Evolutionary conservation across 345 rosid genomes (phyloP).

Genomic region (Anacardium occidentale): DNA sequence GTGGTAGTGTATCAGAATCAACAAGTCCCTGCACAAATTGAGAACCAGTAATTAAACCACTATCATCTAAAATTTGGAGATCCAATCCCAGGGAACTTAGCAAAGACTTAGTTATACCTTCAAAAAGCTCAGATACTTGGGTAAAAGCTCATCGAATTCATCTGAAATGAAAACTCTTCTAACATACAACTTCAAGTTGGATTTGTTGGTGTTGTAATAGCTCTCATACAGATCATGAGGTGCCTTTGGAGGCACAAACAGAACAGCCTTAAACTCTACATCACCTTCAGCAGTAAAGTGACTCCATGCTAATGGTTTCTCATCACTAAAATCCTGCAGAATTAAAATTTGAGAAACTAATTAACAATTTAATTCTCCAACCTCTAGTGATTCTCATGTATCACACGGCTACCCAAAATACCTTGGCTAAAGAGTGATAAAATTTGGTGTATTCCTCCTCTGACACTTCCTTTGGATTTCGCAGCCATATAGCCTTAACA

Average conservation of each 20-base stretch:
- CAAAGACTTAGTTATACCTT: slow-evolving; percentile 42
- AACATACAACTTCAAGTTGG: slow-evolving; percentile 91
- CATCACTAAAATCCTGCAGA: slow-evolving; percentile 75
- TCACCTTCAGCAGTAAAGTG: slow-evolving; percentile 97
- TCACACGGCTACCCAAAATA: slow-evolving; percentile 19
- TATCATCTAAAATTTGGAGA: background rate
- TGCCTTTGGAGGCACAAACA: slow-evolving; percentile 97
- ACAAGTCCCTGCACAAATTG: slow-evolving; percentile 78
- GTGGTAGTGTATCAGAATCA: slow-evolving; percentile 93
- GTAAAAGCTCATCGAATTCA: slow-evolving; percentile 95
- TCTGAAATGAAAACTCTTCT: slow-evolving; percentile 94
- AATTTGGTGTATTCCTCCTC: slow-evolving; percentile 90
- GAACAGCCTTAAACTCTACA: slow-evolving; percentile 90
- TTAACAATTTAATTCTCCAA: slow-evolving; percentile 4
- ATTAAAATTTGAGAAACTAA: slow-evolving; percentile 8
- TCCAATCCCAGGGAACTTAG: background rate
- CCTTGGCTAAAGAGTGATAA: slow-evolving; percentile 88
- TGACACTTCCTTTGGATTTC: slow-evolving; percentile 94
- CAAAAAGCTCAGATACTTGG: slow-evolving; percentile 89
- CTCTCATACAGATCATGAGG: slow-evolving; percentile 92
- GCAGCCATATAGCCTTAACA: slow-evolving; percentile 96
- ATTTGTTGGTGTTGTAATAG: slow-evolving; percentile 77
- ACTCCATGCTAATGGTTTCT: slow-evolving; percentile 91
- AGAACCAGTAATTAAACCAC: background rate
- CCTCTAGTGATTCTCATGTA: background rate